Conservation (phyloP, 495 filamentous ascomycete genomes). For the Hypoxylon rickii region DNA sequence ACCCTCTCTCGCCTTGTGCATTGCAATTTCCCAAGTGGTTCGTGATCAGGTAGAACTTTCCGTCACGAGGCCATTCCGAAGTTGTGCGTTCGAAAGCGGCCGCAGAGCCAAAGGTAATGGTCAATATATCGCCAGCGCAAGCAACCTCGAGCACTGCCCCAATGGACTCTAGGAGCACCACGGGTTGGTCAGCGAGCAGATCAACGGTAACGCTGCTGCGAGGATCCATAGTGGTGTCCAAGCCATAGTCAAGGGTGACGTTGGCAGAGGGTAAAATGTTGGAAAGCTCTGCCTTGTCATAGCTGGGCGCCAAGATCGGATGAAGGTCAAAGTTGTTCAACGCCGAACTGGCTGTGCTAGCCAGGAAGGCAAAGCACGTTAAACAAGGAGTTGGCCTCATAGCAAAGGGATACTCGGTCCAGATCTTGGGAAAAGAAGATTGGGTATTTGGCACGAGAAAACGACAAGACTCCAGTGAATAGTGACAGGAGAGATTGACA, state of each 20-base stretch:
- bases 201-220: slow-evolving; percentile 30
- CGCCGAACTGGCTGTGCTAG: slow-evolving; percentile 1
- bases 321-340: slow-evolving; percentile 30
- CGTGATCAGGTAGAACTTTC: slow-evolving; percentile 36
- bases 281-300: slow-evolving; percentile 24
- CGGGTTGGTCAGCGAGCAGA: slow-evolving; percentile 32
- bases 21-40: slow-evolving; percentile 37
- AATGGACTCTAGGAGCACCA: slow-evolving; percentile 37
- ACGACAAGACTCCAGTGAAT: neutral
- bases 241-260: slow-evolving; percentile 33
- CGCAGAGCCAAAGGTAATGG: slow-evolving; percentile 30
- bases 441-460: neutral
- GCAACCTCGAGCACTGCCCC: slow-evolving; percentile 30
- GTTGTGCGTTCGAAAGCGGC: slow-evolving; percentile 27
- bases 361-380: slow-evolving; percentile 1
- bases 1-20: slow-evolving; percentile 30
- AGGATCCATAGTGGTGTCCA: slow-evolving; percentile 15
- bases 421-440: neutral
- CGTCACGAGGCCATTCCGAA: slow-evolving; percentile 26
- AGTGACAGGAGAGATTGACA: slow-evolving; percentile 1
- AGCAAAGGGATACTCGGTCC: neutral
- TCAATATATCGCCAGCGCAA: slow-evolving; percentile 29
- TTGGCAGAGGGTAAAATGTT: slow-evolving; percentile 30
- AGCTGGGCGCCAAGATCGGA: slow-evolving; percentile 25
- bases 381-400: slow-evolving; percentile 12